Evolutionary conservation across 164 flowering plant genomes (phyloP), one percentile per base, ranked within the genome.

Genomic region (Nymphaea colorata): DNA sequence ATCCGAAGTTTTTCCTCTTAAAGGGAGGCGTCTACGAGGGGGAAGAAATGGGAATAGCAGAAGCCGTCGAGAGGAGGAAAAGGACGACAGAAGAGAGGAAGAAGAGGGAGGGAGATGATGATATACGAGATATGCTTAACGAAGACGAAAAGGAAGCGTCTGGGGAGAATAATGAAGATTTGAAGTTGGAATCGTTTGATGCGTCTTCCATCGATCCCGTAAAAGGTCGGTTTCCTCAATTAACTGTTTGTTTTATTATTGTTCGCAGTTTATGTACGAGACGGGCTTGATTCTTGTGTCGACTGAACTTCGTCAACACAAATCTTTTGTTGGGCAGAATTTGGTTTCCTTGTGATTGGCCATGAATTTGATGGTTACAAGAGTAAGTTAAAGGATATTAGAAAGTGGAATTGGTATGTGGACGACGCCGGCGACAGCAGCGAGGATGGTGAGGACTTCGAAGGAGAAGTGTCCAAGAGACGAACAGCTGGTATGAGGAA

Each of bases 351-450:
- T 73, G 82, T 83, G 14, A 73, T 82, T 68, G 96, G 97, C 43
- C 89, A 83, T 69, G 96, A 93, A 70, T 90, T 89, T 73, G 89
- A 89, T 68, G 65, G 64, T 61, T 89, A 86, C 67, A 79, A 80
- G 76, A 70, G 68, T 44, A 81, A 70, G 83, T 81, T 89, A 51
- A 79, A 78, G 7, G 79, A 80, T 55, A 64, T 80, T n/a, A 85
- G 79, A 75, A 70, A 79, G 5, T 89, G 90, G 96, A 70, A 89
- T 43, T 90, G 98, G 98, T 89, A 86, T 69, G 80, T 93, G 59
- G 91, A 90, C 67, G 87, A 85, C 60, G 55, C 71, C 60, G 73
- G 62, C 2, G 76, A 71, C 65, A 82, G 74, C 16, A 77, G 75
- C 69, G 87, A 78, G 4, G 84, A 83, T 65, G 90, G 84, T 45